phyloP scores from a whole-genome alignment of 441 rosid genomes.

The Manihot esculenta region DNA sequence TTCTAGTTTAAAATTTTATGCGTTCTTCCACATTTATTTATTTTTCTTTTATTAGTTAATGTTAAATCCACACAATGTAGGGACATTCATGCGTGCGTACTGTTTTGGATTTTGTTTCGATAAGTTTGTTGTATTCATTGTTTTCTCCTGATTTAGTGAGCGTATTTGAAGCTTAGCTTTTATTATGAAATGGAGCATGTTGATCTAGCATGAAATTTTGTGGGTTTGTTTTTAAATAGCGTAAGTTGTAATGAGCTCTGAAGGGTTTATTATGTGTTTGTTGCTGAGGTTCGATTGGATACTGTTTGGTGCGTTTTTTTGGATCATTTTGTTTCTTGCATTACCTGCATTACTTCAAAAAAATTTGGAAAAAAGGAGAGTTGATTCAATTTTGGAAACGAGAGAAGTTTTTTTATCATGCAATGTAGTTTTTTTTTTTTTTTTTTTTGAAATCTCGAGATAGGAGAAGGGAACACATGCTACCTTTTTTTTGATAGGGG shows the following conservation, averaged over 20 bases:
- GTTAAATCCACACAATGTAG: slow-evolving; percentile 36
- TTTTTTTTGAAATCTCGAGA: background rate
- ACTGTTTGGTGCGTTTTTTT: slow-evolving; percentile 4
- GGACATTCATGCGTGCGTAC: slow-evolving; percentile 13
- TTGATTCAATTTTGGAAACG: background rate
- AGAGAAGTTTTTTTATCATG: background rate
- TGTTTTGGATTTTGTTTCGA: background rate
- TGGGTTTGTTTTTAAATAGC: background rate
- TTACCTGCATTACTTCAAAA: slow-evolving; percentile 33
- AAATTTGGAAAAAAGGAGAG: background rate
- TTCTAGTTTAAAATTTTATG: background rate
- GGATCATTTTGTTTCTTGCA: background rate
- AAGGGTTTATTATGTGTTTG: slow-evolving; percentile 5
- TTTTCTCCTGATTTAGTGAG: background rate
- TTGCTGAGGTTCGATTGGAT: slow-evolving; percentile 1
- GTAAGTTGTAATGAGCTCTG: background rate
- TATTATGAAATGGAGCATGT: slow-evolving; percentile 2
- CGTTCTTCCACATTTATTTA: background rate
- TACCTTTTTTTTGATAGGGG: background rate
- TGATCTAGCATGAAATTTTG: slow-evolving; percentile 13
- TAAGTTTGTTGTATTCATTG: background rate
- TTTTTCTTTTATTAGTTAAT: background rate
- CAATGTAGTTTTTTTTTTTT: background rate
- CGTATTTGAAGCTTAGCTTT: too few species aligned
- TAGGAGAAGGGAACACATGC: background rate